Conservation (phyloP, 202 grass and related monocot genomes). For the Musa balbisiana region DNA sequence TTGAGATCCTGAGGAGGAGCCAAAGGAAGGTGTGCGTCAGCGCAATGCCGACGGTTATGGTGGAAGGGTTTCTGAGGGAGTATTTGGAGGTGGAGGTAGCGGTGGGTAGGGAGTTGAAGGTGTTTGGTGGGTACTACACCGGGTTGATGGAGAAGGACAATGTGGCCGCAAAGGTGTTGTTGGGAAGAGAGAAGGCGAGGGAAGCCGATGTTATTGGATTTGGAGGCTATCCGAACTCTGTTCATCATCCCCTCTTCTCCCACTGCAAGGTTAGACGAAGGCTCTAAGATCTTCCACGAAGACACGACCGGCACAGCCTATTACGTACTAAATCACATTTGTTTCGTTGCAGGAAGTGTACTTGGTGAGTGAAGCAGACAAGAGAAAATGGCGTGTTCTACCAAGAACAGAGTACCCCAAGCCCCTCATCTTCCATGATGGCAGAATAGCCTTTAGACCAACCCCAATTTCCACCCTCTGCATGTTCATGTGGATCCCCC, state of each 20-base stretch:
- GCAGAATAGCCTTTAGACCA: slow-evolving; percentile 61
- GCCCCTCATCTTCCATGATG: slow-evolving; percentile 81
- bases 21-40: slow-evolving; percentile 50
- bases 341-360: slow-evolving; percentile 42
- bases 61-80: slow-evolving; percentile 51
- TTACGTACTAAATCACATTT: no score
- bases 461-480: slow-evolving; percentile 39
- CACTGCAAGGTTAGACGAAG: slow-evolving; percentile 36
- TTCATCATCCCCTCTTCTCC: slow-evolving; percentile 15
- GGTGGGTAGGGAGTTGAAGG: slow-evolving; percentile 52
- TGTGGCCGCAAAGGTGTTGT: not conserved
- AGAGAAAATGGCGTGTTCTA: slow-evolving; percentile 38
- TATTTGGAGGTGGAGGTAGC: slow-evolving; percentile 63
- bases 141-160: slow-evolving; percentile 40
- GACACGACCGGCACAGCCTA: no score
- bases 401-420: slow-evolving; percentile 41
- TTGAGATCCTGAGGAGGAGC: slow-evolving; percentile 22
- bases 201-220: slow-evolving; percentile 25
- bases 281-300: no score
- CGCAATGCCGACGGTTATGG: slow-evolving; percentile 66
- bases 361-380: slow-evolving; percentile 33
- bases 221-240: slow-evolving; percentile 13
- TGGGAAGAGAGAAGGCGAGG: not conserved
- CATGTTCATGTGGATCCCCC: slow-evolving; percentile 70
- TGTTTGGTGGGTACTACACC: slow-evolving; percentile 46